phyloP scores from a whole-genome alignment of 106 monocot species.

The Dendrobium officinale region DNA sequence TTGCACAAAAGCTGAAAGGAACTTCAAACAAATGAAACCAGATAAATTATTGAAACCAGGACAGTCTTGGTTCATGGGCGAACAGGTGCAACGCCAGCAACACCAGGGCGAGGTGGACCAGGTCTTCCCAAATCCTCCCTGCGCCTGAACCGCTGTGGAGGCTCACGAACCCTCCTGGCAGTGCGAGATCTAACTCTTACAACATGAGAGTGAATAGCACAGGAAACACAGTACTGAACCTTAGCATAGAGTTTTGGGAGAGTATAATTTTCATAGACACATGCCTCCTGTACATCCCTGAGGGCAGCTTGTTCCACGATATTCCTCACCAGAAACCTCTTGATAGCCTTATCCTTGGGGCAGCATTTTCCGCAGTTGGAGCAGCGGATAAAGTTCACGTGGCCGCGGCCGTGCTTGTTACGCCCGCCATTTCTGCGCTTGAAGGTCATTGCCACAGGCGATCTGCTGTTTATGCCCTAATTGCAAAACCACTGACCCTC shows the following conservation, averaged over 20 bases:
- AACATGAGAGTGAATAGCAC: background rate
- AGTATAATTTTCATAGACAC: constrained; percentile 28
- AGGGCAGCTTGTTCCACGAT: constrained; percentile 44
- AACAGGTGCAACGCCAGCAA: no score
- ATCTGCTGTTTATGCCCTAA: background rate
- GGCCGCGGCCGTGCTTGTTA: constrained; percentile 81
- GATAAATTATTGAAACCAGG: no score
- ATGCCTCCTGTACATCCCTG: constrained; percentile 40
- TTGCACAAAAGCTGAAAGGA: no score
- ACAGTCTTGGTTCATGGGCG: no score
- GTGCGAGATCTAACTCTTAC: no score
- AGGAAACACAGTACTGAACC: constrained; percentile 54
- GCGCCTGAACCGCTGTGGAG: no score
- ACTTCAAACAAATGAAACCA: no score
- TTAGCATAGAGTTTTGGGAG: constrained; percentile 60
- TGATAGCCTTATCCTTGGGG: constrained; percentile 50
- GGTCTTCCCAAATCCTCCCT: no score
- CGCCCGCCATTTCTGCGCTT: constrained; percentile 79
- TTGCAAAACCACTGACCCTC: no score
- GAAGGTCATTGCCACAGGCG: constrained; percentile 21
- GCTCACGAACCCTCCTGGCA: no score
- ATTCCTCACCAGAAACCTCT: constrained; percentile 42
- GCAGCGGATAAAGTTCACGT: constrained; percentile 71
- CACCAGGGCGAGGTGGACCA: no score
- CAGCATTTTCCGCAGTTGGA: constrained; percentile 81